Conservation (phyloP, 768 basidiomycete genomes). For the Termitomyces sp. region DNA sequence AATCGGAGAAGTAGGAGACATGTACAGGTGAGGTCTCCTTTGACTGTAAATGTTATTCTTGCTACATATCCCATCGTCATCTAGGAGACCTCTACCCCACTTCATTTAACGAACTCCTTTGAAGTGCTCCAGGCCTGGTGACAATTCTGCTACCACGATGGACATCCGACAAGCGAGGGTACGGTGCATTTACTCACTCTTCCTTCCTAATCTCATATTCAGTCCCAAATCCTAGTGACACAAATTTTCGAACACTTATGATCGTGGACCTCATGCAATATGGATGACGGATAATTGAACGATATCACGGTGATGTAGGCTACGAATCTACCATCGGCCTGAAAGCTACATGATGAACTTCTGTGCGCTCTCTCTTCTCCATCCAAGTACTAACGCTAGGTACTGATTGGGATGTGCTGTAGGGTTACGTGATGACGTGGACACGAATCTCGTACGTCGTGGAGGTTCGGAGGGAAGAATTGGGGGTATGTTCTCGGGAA, state of each 20-base stretch:
- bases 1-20: too few relatives aligned
- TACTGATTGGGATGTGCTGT: too few relatives aligned
- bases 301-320: slow-evolving; percentile 93
- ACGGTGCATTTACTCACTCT: slow-evolving; percentile 8
- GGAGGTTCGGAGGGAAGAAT: too few relatives aligned
- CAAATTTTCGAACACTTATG: neutral
- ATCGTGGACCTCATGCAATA: neutral
- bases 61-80: too few relatives aligned
- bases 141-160: slow-evolving; percentile 35
- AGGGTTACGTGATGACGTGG: too few relatives aligned
- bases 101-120: too few relatives aligned
- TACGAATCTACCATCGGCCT: slow-evolving; percentile 87
- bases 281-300: slow-evolving; percentile 52
- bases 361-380: slow-evolving; percentile 39
- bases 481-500: too few relatives aligned
- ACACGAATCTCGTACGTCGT: too few relatives aligned
- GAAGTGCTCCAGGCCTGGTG: too few relatives aligned
- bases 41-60: too few relatives aligned
- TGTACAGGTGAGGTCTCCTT: too few relatives aligned
- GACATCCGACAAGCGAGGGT: slow-evolving; percentile 49
- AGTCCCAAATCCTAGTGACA: neutral
- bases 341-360: slow-evolving; percentile 88
- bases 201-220: neutral
- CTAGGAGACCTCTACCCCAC: too few relatives aligned
- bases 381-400: neutral